These are phyloP conservation scores for Hymenoscyphus linearis DNA, from an alignment of 2,329 filamentous ascomycete species.

Conservation along the genomic window DNA sequence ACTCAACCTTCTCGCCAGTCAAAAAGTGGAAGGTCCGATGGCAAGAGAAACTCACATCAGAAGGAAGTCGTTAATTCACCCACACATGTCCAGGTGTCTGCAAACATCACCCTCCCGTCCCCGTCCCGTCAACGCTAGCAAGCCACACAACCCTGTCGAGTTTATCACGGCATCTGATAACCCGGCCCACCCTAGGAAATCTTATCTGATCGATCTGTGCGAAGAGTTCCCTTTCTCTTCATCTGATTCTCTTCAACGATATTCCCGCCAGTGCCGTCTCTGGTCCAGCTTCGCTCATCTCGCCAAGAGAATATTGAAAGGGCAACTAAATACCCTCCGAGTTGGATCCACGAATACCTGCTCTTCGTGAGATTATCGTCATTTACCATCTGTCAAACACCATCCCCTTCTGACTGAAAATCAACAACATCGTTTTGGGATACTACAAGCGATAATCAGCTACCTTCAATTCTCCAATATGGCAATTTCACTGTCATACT, in stretches of 20 bases:
- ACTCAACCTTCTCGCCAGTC: not conserved
- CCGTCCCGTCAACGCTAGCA: not conserved
- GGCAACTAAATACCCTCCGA: slow-evolving; percentile 1
- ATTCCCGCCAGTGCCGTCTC: not conserved
- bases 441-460: not conserved
- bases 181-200: not conserved
- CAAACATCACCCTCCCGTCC: too few relatives aligned
- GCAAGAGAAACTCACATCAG: not conserved
- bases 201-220: not conserved
- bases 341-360: slow-evolving; percentile 1
- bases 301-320: not conserved
- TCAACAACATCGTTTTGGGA: not conserved
- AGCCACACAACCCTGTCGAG: not conserved
- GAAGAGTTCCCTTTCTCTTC: not conserved
- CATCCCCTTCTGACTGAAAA: not conserved
- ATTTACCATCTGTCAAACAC: slow-evolving; percentile 14
- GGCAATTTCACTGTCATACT: slow-evolving; percentile 40
- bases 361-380: not conserved
- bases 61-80: not conserved
- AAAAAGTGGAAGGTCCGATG: not conserved
- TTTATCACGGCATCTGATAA: not conserved
- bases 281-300: not conserved
- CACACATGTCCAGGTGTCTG: not conserved
- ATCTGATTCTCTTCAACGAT: not conserved
- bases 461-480: slow-evolving; percentile 26